These are phyloP conservation scores for Aspergillus sp. DNA, from an alignment of 2,329 filamentous ascomycete species.

Conservation along the genomic window DNA sequence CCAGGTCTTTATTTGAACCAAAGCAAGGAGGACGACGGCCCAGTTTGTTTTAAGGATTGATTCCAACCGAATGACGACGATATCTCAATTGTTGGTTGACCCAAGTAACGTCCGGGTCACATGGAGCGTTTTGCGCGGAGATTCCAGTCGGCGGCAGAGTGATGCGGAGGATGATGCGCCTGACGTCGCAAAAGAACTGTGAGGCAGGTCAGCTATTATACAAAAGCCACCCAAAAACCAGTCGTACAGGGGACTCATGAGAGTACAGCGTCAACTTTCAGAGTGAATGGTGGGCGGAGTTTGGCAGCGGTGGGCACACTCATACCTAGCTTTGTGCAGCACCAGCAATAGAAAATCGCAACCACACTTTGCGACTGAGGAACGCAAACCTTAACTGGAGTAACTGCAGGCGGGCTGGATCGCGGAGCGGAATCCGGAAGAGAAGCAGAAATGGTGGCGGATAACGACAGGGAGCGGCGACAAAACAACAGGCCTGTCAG, in stretches of 20 bases:
- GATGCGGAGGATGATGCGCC: background rate
- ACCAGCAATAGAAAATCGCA: background rate
- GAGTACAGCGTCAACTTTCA: background rate
- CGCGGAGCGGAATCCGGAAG: background rate
- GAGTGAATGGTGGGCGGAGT: background rate
- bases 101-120: background rate
- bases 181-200: background rate
- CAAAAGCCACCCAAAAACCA: background rate
- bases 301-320: background rate
- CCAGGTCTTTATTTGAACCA: slow-evolving; percentile 12
- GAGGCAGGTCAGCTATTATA: background rate
- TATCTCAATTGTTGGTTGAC: slow-evolving; percentile 7
- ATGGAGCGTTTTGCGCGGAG: slow-evolving; percentile 3
- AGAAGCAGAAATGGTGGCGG: background rate
- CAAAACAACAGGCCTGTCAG: slow-evolving; percentile 19
- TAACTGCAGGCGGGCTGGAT: background rate
- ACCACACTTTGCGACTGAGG: background rate
- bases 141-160: background rate
- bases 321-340: background rate
- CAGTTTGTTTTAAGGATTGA: slow-evolving; percentile 10
- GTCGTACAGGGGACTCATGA: background rate
- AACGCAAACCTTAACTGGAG: slow-evolving; percentile 4
- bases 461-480: background rate
- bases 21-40: slow-evolving; percentile 11
- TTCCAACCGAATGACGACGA: slow-evolving; percentile 8